phyloP scores from a whole-genome alignment of 352 stramenopile genomes.

The Phytopythium boreale region DNA sequence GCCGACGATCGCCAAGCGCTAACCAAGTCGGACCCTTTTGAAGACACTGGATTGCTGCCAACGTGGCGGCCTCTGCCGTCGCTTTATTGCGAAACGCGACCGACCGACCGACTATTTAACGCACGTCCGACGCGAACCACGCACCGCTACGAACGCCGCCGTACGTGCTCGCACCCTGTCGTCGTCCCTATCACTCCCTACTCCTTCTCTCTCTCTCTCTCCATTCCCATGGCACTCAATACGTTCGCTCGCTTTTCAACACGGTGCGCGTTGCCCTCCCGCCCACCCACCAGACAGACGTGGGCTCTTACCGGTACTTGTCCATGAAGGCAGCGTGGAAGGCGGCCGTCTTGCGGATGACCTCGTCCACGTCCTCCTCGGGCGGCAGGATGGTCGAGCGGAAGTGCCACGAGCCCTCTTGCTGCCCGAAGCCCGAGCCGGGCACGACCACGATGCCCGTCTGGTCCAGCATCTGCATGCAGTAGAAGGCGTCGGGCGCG shows the following conservation, averaged over 20 bases:
- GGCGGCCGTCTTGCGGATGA: slow-evolving; percentile 92
- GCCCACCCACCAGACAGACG: neutral
- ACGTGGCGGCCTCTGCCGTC: neutral
- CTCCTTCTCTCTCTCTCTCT: slow-evolving; percentile 4
- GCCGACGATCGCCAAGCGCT: slow-evolving; percentile 22
- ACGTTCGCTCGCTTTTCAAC: neutral
- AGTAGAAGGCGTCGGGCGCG: slow-evolving; percentile 96
- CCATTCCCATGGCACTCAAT: neutral
- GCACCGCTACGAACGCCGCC: neutral
- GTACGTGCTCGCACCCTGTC: neutral
- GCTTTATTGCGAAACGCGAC: neutral
- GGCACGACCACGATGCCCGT: slow-evolving; percentile 98
- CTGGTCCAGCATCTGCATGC: slow-evolving; percentile 93
- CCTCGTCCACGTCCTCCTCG: slow-evolving; percentile 93
- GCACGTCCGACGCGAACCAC: neutral
- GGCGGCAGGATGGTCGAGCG: slow-evolving; percentile 98
- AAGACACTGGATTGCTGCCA: neutral
- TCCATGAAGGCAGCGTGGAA: slow-evolving; percentile 97
- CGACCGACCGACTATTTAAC: slow-evolving; percentile 1
- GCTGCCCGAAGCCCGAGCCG: slow-evolving; percentile 97
- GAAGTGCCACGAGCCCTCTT: slow-evolving; percentile 96
- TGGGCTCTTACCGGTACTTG: slow-evolving; percentile 80
- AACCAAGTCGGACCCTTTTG: neutral
- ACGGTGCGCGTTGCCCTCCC: neutral
- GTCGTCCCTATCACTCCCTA: neutral